Conservation (phyloP, 2,329 filamentous ascomycete genomes). For the Fusarium sp. region DNA sequence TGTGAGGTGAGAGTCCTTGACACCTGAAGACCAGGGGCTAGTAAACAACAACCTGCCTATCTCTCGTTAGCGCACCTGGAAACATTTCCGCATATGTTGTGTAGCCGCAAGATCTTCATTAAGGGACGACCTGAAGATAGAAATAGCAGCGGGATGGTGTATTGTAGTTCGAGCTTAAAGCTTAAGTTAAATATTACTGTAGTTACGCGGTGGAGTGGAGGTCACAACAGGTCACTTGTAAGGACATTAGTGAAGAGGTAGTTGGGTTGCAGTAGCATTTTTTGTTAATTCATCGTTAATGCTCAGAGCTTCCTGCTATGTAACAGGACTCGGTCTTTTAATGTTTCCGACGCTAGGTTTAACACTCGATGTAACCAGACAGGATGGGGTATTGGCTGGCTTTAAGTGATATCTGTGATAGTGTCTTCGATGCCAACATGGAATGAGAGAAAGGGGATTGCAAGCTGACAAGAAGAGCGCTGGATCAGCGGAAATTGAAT, state of each 20-base stretch:
- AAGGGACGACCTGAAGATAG: background rate
- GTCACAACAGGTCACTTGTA: background rate
- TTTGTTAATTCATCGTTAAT: background rate
- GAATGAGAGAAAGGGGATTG: background rate
- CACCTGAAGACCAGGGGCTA: background rate
- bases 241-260: background rate
- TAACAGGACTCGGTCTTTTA: background rate
- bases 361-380: background rate
- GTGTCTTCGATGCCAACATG: background rate
- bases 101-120: constrained; percentile 4
- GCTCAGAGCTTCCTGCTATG: background rate
- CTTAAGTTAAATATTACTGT: background rate
- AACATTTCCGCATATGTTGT: background rate
- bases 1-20: constrained; percentile 1
- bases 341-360: background rate
- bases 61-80: constrained; percentile 6
- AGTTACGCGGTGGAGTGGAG: background rate
- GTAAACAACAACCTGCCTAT: constrained; percentile 17
- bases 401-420: background rate
- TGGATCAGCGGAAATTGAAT: background rate
- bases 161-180: background rate
- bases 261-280: background rate
- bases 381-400: background rate
- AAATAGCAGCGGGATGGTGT: constrained; percentile 1
- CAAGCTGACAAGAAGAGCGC: background rate